These are phyloP conservation scores for Sphaerostilbella broomeana DNA, from an alignment of 2,329 filamentous ascomycete genomes.

Conservation along the genomic window DNA sequence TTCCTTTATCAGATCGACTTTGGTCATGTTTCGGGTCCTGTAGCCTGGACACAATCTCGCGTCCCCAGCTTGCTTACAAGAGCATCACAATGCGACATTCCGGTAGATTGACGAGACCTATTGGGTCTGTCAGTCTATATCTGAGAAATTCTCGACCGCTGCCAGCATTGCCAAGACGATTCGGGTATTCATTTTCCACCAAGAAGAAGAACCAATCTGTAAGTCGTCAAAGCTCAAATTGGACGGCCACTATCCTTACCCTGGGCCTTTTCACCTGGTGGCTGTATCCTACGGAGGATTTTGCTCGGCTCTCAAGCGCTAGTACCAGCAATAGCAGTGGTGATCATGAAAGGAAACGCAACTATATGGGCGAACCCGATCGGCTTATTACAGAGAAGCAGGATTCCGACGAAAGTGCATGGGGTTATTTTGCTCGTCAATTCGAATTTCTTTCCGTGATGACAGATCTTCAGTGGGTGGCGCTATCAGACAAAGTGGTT, in stretches of 20 bases:
- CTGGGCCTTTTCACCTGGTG: slow-evolving; percentile 36
- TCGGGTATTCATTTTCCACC: slow-evolving; percentile 17
- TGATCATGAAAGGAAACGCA: slow-evolving; percentile 16
- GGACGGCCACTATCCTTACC: slow-evolving; percentile 29
- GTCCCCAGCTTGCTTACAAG: too few relatives aligned
- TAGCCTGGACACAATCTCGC: too few relatives aligned
- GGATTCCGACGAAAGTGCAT: slow-evolving; percentile 34
- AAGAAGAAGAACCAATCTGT: slow-evolving; percentile 17
- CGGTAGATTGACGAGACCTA: slow-evolving; percentile 8
- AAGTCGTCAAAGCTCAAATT: slow-evolving; percentile 13
- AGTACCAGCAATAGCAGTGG: neutral
- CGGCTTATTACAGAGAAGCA: slow-evolving; percentile 13
- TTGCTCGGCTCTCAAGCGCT: slow-evolving; percentile 28
- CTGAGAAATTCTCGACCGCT: slow-evolving; percentile 7
- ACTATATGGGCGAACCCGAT: slow-evolving; percentile 9
- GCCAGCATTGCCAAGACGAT: slow-evolving; percentile 15
- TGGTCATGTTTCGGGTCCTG: too few relatives aligned
- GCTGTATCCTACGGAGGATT: slow-evolving; percentile 39
- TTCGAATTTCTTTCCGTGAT: slow-evolving; percentile 49
- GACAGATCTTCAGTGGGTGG: slow-evolving; percentile 49
- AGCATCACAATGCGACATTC: slow-evolving; percentile 14
- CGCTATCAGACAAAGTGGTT: slow-evolving; percentile 53
- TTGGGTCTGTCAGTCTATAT: slow-evolving; percentile 6
- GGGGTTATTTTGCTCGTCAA: slow-evolving; percentile 40
- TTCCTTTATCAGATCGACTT: too few relatives aligned